phyloP scores from a whole-genome alignment of 2,329 filamentous ascomycete genomes.

The Aspergillus brunneoviolaceus region DNA sequence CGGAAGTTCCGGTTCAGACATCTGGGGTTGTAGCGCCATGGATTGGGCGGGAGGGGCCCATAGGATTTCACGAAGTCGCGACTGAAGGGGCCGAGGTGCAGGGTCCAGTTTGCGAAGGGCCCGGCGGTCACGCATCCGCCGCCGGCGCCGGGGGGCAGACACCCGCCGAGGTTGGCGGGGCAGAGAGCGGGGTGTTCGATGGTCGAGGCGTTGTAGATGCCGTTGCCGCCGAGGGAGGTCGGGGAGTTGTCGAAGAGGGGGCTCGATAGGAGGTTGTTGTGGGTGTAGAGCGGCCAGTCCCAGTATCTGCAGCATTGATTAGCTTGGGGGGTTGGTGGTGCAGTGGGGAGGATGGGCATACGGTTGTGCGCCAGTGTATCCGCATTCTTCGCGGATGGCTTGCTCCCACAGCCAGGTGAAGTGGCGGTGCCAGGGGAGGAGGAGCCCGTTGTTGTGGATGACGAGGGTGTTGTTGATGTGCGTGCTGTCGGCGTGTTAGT shows the following conservation, averaged over 20 bases:
- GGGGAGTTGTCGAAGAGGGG: constrained; percentile 9
- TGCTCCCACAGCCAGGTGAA: constrained; percentile 16
- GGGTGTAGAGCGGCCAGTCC: constrained; percentile 13
- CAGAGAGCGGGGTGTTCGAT: constrained; percentile 4
- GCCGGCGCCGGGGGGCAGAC: constrained; percentile 10
- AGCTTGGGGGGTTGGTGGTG: not conserved
- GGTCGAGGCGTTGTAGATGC: not conserved
- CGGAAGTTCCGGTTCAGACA: constrained; percentile 15
- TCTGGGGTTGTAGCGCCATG: constrained; percentile 15
- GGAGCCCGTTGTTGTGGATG: constrained; percentile 21
- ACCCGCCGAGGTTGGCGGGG: not conserved
- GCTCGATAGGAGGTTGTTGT: constrained; percentile 1
- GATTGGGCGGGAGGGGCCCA: not conserved
- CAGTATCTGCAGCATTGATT: constrained; percentile 14
- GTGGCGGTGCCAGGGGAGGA: constrained; percentile 22
- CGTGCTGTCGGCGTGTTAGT: constrained; percentile 4
- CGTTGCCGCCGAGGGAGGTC: constrained; percentile 15
- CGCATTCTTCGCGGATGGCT: constrained; percentile 17
- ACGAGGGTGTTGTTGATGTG: constrained; percentile 30
- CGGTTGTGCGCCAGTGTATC: constrained; percentile 16
- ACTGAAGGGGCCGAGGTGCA: constrained; percentile 14
- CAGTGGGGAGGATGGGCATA: constrained; percentile 2
- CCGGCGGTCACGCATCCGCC: constrained; percentile 16
- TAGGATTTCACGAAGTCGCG: not conserved
- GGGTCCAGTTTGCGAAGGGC: constrained; percentile 11